Base-by-base conservation (phyloP, 2,329 filamentous ascomycete genomes). In the Raffaelea ambrosiae region DNA sequence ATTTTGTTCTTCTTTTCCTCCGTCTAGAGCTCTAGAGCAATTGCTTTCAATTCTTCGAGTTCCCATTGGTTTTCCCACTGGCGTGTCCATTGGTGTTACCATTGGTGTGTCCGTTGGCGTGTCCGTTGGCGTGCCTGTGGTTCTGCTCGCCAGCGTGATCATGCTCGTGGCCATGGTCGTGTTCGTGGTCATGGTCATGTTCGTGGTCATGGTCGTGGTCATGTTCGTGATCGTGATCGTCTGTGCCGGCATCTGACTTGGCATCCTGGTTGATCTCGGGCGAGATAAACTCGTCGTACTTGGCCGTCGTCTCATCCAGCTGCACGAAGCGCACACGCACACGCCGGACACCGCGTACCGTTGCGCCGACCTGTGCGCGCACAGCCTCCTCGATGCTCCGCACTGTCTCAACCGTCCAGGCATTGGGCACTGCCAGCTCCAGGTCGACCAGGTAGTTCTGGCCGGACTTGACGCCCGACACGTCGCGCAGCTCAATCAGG, bases 371-470 rank as follows among this genome's bases (percentile, higher is more conserved):
- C 48, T 75, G 75, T 40, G 81, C 75, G 51, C 93, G 79, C 33
- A 97, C 75, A 3, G 73, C 69, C 33, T 84, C 78, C 64, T 98
- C 93, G 14, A 95, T 72, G 16, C 75, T 68, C 35, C 79, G 73
- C 8, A 83, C 78, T 47, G 85, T 77, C 46, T 82, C 78, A 5
- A 98, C 71, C 0, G 85, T 85, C 85, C 86, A 95, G 31, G 71
- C 69, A 20, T 74, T 77, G 0, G 91, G 88, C 16, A 94, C 86
- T 2, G 80, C 85, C 52, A 97, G 68, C 63, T 95, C 90, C 8
- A 98, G 65, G 57, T 97, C 93, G 57, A 97, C 83, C 26, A 97
- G 73, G 63, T 94, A 96, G 68, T 96, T 98, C 65, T 96, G 93
- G 26, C 93, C 93, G 3, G 88, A 93, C 68, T 98, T 98, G 66